Percentiles rank a stretch among this genome's conserved stretches.
Evolutionary conservation across 2,329 filamentous ascomycete genomes (phyloP).

Genomic region (Hymenoscyphus repandus): DNA sequence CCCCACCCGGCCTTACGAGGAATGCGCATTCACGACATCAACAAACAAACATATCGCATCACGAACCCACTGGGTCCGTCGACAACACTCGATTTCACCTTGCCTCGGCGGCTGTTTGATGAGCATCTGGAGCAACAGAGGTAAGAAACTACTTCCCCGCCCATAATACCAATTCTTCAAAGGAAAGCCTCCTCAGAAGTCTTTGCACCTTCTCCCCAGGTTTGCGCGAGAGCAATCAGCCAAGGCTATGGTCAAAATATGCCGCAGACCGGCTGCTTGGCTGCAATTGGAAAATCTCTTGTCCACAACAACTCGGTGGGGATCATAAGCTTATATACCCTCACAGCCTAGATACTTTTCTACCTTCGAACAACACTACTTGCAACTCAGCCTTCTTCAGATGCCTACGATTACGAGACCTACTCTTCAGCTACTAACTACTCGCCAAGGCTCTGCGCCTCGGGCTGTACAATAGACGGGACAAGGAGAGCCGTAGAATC

Average conservation of each 20-base stretch:
- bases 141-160: not conserved
- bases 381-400: constrained; percentile 19
- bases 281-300: constrained; percentile 1
- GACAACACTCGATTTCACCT: not conserved
- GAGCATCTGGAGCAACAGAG: not conserved
- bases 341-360: constrained; percentile 8
- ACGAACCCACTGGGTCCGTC: not conserved
- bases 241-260: constrained; percentile 11
- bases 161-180: not conserved
- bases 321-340: constrained; percentile 20
- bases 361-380: not conserved
- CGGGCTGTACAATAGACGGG: constrained; percentile 24
- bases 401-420: constrained; percentile 20
- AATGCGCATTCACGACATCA: too few species aligned
- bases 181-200: not conserved
- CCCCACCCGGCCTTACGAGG: too few species aligned
- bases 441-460: constrained; percentile 25
- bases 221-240: constrained; percentile 10
- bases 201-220: not conserved
- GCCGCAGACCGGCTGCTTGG: constrained; percentile 12
- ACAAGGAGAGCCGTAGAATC: constrained; percentile 9
- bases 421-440: constrained; percentile 15
- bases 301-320: constrained; percentile 2
- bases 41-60: too few species aligned
- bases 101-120: constrained; percentile 5